These are phyloP conservation scores for Kitagawia praeruptora DNA, from an alignment of 129 eudicot species.

Conservation along the genomic window DNA sequence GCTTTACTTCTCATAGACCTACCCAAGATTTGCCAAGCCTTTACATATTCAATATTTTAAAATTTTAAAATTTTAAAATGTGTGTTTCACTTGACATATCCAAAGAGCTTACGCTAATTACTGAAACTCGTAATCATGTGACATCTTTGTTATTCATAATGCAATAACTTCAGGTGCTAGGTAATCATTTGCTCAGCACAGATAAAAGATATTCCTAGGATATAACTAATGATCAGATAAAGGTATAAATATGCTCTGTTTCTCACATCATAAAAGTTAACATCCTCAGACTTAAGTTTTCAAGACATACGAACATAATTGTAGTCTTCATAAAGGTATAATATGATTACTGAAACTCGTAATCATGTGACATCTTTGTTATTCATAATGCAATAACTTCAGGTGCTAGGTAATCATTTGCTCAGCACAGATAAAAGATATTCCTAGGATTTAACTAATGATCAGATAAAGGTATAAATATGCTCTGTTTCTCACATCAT, in stretches of 20 bases:
- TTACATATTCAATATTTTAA: background rate
- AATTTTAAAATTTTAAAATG: background rate
- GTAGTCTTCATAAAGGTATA: background rate
- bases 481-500: too few relatives aligned
- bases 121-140: background rate
- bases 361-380: background rate
- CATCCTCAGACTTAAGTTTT: background rate
- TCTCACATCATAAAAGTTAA: background rate
- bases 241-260: background rate
- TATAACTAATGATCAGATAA: background rate
- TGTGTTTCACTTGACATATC: background rate
- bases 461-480: background rate
- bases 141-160: background rate
- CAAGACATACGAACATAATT: background rate
- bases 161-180: background rate
- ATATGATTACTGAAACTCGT: too few relatives aligned
- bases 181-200: background rate
- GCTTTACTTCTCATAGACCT: background rate
- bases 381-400: background rate
- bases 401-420: background rate
- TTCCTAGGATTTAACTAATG: background rate
- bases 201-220: background rate
- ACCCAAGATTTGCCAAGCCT: background rate
- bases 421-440: background rate
- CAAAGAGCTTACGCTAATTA: background rate